Conservation (phyloP, 2,329 filamentous ascomycete genomes). For the Colletotrichum magnum region DNA sequence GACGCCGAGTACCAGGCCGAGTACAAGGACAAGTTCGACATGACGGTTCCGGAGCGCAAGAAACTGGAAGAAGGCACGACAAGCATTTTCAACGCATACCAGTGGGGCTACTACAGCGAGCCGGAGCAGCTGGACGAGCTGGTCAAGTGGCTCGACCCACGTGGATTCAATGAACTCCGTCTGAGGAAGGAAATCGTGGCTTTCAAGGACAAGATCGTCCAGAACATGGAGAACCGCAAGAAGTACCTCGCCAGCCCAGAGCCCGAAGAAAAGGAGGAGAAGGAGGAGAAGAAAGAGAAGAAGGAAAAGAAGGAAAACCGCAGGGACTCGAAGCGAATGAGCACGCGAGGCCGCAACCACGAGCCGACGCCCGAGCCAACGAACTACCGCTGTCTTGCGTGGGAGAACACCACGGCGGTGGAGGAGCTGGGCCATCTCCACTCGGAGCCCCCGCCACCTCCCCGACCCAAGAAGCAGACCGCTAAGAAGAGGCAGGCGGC, state of each 20-base stretch:
- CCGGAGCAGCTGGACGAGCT: slow-evolving; percentile 83
- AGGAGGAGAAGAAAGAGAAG: slow-evolving; percentile 51
- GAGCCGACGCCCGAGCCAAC: slow-evolving; percentile 62
- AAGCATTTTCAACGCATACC: slow-evolving; percentile 79
- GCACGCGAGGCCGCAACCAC: slow-evolving; percentile 61
- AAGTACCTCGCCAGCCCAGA: slow-evolving; percentile 74
- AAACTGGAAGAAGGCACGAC: slow-evolving; percentile 86
- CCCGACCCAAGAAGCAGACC: slow-evolving; percentile 64
- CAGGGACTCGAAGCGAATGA: slow-evolving; percentile 52
- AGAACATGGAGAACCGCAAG: slow-evolving; percentile 85
- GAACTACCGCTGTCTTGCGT: slow-evolving; percentile 65
- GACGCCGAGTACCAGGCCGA: slow-evolving; percentile 78
- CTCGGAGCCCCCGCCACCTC: slow-evolving; percentile 67
- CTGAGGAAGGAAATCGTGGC: slow-evolving; percentile 87
- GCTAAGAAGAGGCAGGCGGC: slow-evolving; percentile 63
- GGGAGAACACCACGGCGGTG: slow-evolving; percentile 70
- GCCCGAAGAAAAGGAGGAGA: slow-evolving; percentile 51
- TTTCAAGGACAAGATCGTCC: slow-evolving; percentile 82
- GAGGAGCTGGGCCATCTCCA: slow-evolving; percentile 72
- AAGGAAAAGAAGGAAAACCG: slow-evolving; percentile 50
- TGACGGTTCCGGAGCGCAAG: slow-evolving; percentile 90
- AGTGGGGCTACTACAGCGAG: slow-evolving; percentile 95
- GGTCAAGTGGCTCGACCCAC: slow-evolving; percentile 89
- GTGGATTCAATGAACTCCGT: slow-evolving; percentile 88
- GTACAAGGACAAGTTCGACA: slow-evolving; percentile 82